These are phyloP conservation scores for Talaromyces sp. DNA, from an alignment of 2,329 filamentous ascomycete species.

Conservation along the genomic window DNA sequence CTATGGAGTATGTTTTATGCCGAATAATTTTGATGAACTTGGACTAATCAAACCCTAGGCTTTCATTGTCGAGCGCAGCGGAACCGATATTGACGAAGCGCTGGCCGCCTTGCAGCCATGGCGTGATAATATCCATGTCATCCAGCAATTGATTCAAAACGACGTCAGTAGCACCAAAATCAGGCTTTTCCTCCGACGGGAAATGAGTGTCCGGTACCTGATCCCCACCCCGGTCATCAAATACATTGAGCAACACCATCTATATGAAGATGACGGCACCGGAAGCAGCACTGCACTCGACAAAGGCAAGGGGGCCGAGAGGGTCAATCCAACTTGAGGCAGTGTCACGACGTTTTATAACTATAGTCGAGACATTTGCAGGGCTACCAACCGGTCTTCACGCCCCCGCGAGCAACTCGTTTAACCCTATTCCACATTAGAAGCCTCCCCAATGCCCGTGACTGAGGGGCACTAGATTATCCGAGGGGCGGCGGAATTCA, in stretches of 20 bases:
- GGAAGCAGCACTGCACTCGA: constrained; percentile 21
- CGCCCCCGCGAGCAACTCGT: neutral
- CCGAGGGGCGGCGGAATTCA: neutral
- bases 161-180: constrained; percentile 81
- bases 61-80: constrained; percentile 82
- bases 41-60: constrained; percentile 36
- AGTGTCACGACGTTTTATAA: neutral
- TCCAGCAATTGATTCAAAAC: constrained; percentile 82
- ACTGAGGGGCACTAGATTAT: neutral
- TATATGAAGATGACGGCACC: constrained; percentile 55
- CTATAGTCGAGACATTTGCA: neutral
- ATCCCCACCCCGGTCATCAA: constrained; percentile 71
- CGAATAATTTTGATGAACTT: neutral
- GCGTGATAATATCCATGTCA: constrained; percentile 82
- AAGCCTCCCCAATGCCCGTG: neutral
- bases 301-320: constrained; percentile 30
- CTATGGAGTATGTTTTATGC: constrained; percentile 55
- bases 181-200: constrained; percentile 69
- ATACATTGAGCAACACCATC: constrained; percentile 64
- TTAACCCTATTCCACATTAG: neutral
- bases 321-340: constrained; percentile 22
- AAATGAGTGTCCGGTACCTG: constrained; percentile 76
- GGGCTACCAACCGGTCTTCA: neutral
- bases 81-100: constrained; percentile 84
- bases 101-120: constrained; percentile 75